A percentile compares a stretch with the other conserved stretches of the same genome.
These are phyloP conservation scores for Pyrus betulifolia DNA, from an alignment of 306 rosid genomes.

Conservation along the genomic window DNA sequence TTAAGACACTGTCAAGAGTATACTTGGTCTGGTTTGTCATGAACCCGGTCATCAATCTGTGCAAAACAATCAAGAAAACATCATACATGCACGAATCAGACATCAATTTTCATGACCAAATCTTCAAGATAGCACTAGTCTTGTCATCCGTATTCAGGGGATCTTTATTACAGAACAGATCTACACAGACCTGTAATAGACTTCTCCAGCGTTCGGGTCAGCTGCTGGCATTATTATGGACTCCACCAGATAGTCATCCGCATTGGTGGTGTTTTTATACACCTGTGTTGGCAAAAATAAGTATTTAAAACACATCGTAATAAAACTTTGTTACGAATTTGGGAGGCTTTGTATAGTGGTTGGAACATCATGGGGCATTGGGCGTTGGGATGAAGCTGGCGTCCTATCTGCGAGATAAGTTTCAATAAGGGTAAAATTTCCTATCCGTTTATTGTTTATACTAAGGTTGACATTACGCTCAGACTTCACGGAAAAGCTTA, in stretches of 20 bases:
- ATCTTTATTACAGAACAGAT: neutral
- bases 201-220: constrained; percentile 91
- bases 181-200: constrained; percentile 66
- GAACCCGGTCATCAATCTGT: constrained; percentile 87
- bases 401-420: neutral
- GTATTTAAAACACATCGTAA: neutral
- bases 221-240: constrained; percentile 83
- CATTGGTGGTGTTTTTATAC: constrained; percentile 65
- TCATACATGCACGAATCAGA: neutral
- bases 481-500: neutral
- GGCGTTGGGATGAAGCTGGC: too few species aligned
- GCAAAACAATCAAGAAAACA: neutral
- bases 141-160: neutral
- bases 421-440: neutral
- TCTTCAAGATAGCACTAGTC: neutral
- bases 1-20: constrained; percentile 58
- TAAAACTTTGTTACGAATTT: neutral
- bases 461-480: neutral
- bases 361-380: neutral
- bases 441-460: neutral
- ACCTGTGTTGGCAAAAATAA: constrained; percentile 38
- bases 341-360: neutral
- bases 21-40: constrained; percentile 72
- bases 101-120: neutral
- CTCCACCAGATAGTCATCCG: constrained; percentile 87